These are phyloP conservation scores for Xylariaceae sp. DNA, from an alignment of 2,329 filamentous ascomycete genomes.

Conservation along the genomic window DNA sequence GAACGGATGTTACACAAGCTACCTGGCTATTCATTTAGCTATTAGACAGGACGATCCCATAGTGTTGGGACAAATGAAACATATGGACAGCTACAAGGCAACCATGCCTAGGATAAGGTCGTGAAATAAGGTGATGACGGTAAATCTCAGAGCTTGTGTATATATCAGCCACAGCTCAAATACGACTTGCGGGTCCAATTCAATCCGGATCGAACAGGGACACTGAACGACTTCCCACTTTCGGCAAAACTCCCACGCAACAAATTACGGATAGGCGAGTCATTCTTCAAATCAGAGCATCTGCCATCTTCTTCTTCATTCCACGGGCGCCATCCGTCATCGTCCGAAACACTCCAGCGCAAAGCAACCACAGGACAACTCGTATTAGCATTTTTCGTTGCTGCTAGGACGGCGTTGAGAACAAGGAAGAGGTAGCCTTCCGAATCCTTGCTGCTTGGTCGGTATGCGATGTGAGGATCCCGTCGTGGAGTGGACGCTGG, in stretches of 20 bases:
- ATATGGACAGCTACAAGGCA: no score
- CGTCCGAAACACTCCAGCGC: slow-evolving; percentile 17
- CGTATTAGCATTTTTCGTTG: neutral
- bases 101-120: no score
- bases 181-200: slow-evolving; percentile 24
- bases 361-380: slow-evolving; percentile 16
- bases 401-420: slow-evolving; percentile 11
- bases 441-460: slow-evolving; percentile 7
- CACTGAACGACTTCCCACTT: slow-evolving; percentile 24
- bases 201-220: slow-evolving; percentile 15
- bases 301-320: slow-evolving; percentile 2
- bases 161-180: slow-evolving; percentile 18
- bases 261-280: slow-evolving; percentile 2
- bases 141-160: no score
- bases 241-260: slow-evolving; percentile 22
- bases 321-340: slow-evolving; percentile 17
- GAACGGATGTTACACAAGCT: no score
- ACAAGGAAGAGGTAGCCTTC: slow-evolving; percentile 21
- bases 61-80: no score
- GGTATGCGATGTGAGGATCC: slow-evolving; percentile 9
- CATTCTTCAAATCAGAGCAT: neutral
- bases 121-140: no score
- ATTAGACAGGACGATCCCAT: no score
- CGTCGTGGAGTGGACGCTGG: slow-evolving; percentile 17
- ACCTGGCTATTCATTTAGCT: no score